phyloP scores from a whole-genome alignment of 2,329 filamentous ascomycete genomes.

The Sporothrix globosa region DNA sequence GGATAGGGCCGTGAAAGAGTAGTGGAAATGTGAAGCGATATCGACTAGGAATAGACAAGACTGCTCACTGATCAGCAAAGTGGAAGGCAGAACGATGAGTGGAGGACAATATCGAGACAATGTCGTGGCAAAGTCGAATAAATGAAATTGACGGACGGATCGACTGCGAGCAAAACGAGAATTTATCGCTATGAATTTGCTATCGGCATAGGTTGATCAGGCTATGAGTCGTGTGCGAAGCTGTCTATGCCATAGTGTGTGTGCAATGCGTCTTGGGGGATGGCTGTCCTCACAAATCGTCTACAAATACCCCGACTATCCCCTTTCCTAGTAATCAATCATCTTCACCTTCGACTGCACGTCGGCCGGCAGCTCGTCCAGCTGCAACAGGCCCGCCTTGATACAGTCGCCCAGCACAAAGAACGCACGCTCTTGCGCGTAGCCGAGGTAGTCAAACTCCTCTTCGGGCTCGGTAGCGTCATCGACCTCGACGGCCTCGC shows the following conservation, averaged over 20 bases:
- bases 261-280: too few species aligned
- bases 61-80: not conserved
- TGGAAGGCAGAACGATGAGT: not conserved
- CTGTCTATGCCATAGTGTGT: not conserved
- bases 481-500: constrained; percentile 38
- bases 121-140: not conserved
- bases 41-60: not conserved
- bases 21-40: not conserved
- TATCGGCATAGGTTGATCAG: not conserved
- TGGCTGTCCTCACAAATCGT: too few species aligned
- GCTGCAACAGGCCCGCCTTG: constrained; percentile 70
- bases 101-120: not conserved
- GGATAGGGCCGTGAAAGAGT: not conserved
- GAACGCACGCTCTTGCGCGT: constrained; percentile 85
- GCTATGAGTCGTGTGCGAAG: not conserved
- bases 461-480: constrained; percentile 54
- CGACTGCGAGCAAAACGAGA: not conserved
- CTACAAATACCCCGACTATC: not conserved
- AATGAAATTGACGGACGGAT: not conserved
- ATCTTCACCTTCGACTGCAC: constrained; percentile 68
- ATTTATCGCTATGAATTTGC: constrained; percentile 1
- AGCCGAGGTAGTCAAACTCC: constrained; percentile 90
- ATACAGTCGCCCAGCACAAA: constrained; percentile 96
- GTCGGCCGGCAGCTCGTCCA: constrained; percentile 74
- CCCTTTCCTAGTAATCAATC: constrained; percentile 54